Evolutionary conservation across 768 basidiomycete species (phyloP).

Genomic region (Boletus insuetus): DNA sequence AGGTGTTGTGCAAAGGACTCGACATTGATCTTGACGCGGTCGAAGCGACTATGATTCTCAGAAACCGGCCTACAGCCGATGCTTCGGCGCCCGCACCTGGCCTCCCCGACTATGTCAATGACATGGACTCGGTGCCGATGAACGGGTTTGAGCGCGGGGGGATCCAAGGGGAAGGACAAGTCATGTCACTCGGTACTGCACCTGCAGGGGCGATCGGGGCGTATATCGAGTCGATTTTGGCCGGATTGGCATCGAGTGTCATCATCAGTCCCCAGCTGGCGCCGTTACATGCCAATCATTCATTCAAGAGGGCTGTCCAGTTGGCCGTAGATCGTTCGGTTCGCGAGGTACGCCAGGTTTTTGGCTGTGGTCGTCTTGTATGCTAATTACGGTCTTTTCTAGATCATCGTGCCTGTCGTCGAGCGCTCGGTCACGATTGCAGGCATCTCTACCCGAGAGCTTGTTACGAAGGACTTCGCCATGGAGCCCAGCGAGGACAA

Average conservation of each 20-base stretch:
- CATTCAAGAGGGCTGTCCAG: constrained; percentile 88
- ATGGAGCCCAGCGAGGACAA: constrained; percentile 90
- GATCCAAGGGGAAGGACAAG: constrained; percentile 52
- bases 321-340: constrained; percentile 92
- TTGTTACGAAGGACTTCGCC: constrained; percentile 94
- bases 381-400: neutral
- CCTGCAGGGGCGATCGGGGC: constrained; percentile 66
- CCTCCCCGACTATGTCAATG: constrained; percentile 75
- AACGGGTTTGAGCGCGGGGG: constrained; percentile 60
- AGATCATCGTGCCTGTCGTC: constrained; percentile 97
- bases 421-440: constrained; percentile 98
- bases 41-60: constrained; percentile 79
- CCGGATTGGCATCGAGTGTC: constrained; percentile 66
- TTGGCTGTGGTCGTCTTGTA: neutral
- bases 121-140: constrained; percentile 78
- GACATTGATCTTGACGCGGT: constrained; percentile 83
- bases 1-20: constrained; percentile 90
- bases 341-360: constrained; percentile 64
- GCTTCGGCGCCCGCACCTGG: constrained; percentile 48
- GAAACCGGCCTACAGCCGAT: constrained; percentile 69
- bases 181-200: constrained; percentile 58
- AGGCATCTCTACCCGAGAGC: constrained; percentile 93
- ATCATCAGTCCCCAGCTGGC: constrained; percentile 75
- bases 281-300: constrained; percentile 70
- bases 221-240: constrained; percentile 80